phyloP scores from a whole-genome alignment of 352 stramenopile species.

The Phytophthora idaei region DNA sequence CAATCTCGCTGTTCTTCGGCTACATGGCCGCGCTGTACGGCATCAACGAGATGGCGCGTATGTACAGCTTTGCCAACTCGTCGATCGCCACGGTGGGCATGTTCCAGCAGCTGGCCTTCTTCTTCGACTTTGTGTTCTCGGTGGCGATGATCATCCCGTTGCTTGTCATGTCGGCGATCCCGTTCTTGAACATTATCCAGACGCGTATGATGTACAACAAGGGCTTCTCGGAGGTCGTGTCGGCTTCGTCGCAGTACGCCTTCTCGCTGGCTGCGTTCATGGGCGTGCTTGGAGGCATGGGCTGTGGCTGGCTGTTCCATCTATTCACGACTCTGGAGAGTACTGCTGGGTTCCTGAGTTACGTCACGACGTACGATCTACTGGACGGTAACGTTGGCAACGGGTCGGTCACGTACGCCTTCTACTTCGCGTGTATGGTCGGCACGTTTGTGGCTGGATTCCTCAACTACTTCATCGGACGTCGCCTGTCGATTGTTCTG shows the following conservation, averaged over 20 bases:
- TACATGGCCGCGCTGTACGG: slow-evolving; percentile 80
- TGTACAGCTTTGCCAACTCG: slow-evolving; percentile 79
- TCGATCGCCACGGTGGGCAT: slow-evolving; percentile 66
- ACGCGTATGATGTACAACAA: slow-evolving; percentile 93
- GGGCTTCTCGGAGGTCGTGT: slow-evolving; percentile 86
- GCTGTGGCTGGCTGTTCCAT: slow-evolving; percentile 82
- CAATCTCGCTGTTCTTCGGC: slow-evolving; percentile 79
- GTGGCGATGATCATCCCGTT: slow-evolving; percentile 76
- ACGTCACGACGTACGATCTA: slow-evolving; percentile 78
- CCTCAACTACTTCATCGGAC: slow-evolving; percentile 76
- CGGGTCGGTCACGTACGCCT: slow-evolving; percentile 71
- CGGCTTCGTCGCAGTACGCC: slow-evolving; percentile 85
- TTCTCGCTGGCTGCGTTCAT: slow-evolving; percentile 85
- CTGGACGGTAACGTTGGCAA: slow-evolving; percentile 63
- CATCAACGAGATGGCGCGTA: slow-evolving; percentile 86
- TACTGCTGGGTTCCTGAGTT: slow-evolving; percentile 78
- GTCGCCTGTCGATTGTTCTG: slow-evolving; percentile 74
- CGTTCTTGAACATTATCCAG: slow-evolving; percentile 89
- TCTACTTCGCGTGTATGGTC: slow-evolving; percentile 60
- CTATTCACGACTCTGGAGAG: slow-evolving; percentile 78
- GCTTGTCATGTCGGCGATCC: slow-evolving; percentile 80
- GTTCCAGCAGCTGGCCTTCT: slow-evolving; percentile 84
- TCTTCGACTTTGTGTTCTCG: slow-evolving; percentile 88
- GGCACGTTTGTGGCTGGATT: slow-evolving; percentile 59
- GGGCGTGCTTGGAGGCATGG: slow-evolving; percentile 67